phyloP scores from a whole-genome alignment of 2,329 filamentous ascomycete genomes.

The Alternaria longipes region DNA sequence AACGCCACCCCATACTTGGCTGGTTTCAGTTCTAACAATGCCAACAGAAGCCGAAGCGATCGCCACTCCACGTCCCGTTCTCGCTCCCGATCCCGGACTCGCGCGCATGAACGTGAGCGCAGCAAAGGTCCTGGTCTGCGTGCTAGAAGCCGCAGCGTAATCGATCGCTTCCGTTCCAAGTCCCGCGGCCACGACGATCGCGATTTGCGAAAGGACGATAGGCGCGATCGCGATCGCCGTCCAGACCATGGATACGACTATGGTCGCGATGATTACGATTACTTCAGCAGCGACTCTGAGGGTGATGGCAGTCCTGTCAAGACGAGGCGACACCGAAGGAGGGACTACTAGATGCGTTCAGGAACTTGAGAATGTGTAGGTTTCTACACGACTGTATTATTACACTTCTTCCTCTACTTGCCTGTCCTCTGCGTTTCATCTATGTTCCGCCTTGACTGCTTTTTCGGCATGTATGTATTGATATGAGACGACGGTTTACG shows the following conservation, averaged over 20 bases:
- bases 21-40: conserved; percentile 1
- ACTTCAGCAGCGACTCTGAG: conserved; percentile 26
- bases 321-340: conserved; percentile 22
- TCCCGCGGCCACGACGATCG: conserved; percentile 30
- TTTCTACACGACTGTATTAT: conserved; percentile 11
- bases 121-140: conserved; percentile 27
- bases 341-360: conserved; percentile 16
- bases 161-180: conserved; percentile 37
- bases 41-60: conserved; percentile 28
- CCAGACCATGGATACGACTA: conserved; percentile 31
- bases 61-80: conserved; percentile 28
- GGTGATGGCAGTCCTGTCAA: conserved; percentile 25
- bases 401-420: neutral
- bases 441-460: neutral
- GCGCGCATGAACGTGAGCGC: conserved; percentile 23
- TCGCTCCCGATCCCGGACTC: conserved; percentile 30
- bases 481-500: neutral
- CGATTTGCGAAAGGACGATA: conserved; percentile 14
- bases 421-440: neutral
- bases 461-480: neutral
- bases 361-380: neutral
- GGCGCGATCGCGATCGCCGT: conserved; percentile 23
- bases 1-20: neutral
- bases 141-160: conserved; percentile 39
- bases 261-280: conserved; percentile 27